Evolutionary conservation across 495 filamentous ascomycete genomes (phyloP), one percentile per base, ranked within the genome.

Genomic region (Xylaria castorea): DNA sequence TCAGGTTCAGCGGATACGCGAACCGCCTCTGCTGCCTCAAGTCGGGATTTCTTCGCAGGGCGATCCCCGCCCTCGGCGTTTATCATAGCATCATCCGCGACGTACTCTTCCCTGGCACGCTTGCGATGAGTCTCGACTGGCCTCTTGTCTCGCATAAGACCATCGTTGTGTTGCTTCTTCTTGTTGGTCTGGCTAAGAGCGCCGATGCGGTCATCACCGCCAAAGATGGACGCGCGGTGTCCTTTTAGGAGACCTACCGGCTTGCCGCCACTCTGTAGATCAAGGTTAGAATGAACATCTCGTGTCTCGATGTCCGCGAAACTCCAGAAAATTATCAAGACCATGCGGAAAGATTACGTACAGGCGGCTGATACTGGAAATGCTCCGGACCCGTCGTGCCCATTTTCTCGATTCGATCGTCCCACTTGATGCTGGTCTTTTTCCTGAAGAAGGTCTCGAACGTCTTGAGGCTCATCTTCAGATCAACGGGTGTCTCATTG

Each of bases 381-480:
- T 53, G 65, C 0, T 66, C 70, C 18, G 22, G 25, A 18, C 46
- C 55, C 22, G 53, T 53, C n/a, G 55, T 65, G 42, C 68, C 73
- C 18, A 68, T 58, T 63, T 55, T 63, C 9, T 78, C 20, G 16
- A 85, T 70, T 5, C 89, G 83, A 38, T 88, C 71, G 0, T 87
- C 82, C 91, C 91, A 93, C 9, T 78, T 68, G 14, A 85, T 81
- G 1, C 87, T 86, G 0, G 89, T 88, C 75, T 90, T 86, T 3
- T 79, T 73, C 16, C 78, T 71, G 80, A 93, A 93, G 74, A 89
- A 89, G 0, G 58, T n/a, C 73, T 82, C 80, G 76, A 92, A 92
- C 0, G 76, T 76, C 0, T 34, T 73, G 36, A 87, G 80, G 8
- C 87, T 88, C 20, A 57, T 48, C 11, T 66, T 25, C 57, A 84